Evolutionary conservation across 495 filamentous ascomycete genomes (phyloP), one percentile per base, ranked within the genome.

Genomic region (Aspergillus baeticus): DNA sequence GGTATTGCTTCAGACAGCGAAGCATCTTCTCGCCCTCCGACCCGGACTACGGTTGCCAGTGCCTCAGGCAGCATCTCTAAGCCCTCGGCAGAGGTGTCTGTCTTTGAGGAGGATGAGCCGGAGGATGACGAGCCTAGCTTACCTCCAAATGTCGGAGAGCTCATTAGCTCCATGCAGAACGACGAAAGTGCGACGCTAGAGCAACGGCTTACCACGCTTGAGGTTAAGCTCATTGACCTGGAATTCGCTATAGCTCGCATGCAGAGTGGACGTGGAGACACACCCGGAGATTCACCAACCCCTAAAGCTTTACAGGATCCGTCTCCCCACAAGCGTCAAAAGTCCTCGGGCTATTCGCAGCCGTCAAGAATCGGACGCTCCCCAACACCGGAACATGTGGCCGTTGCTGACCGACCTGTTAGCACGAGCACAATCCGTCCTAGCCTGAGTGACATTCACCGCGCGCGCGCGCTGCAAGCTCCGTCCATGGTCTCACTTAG

Each of bases 141-240:
- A 6, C 64, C 70, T 11, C 74, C 76, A 10, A 77, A 79, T 50
- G 66, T 79, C 17, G 71, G 71, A 14, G 69, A 64, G 37, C 64
- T 78, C 6, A 65, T 77, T 10, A 72, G 65, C 43, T 61, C 68
- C 14, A 77, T 81, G 67, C 74, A 79, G 29, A 67, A 69, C 54
- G 76, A 79, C 50, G 76, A 77, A 20, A 68, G 70, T 22, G 63
- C 76, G 8, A 78, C 77, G 1, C 52, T 81, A 1, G 80, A 82
- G 55, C 78, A 82, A 42, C 73, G 80, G 18, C 38, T 82, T 6
- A 75, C 78, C 34, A 82, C 79, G 0, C 56, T 82, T 0, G 80
- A 82, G 46, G 77, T 82, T 5, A 82, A 82, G 47, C 65, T 82
- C 35, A 81, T 82, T 57, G 80, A 82, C 34, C 66, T 82, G 8